phyloP scores from a whole-genome alignment of 768 basidiomycete genomes.

The Tylopilus intermedius region DNA sequence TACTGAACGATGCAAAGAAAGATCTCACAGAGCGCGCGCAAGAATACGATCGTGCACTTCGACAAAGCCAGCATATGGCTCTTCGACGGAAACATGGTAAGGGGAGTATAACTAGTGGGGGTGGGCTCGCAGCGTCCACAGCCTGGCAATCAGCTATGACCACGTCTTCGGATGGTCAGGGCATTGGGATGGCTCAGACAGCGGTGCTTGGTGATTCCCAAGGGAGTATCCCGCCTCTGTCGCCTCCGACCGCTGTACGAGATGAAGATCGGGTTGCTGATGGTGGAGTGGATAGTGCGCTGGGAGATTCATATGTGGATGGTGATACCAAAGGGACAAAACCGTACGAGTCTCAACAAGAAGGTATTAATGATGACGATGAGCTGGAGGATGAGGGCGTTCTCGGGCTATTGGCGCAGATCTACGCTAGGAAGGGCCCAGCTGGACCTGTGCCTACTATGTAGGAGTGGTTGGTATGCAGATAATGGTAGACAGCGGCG shows the following conservation, averaged over 20 bases:
- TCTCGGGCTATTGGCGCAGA: constrained; percentile 79
- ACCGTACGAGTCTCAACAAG: constrained; percentile 37
- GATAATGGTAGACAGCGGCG: background rate
- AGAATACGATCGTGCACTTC: constrained; percentile 71
- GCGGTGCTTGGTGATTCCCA: constrained; percentile 74
- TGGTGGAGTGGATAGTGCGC: constrained; percentile 54
- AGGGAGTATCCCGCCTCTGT: constrained; percentile 39
- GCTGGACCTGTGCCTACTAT: constrained; percentile 45
- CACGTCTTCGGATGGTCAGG: constrained; percentile 39
- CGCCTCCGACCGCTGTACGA: constrained; percentile 24
- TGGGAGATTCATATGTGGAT: constrained; percentile 73
- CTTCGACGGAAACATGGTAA: constrained; percentile 36
- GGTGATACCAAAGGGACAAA: constrained; percentile 43
- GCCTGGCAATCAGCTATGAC: constrained; percentile 40
- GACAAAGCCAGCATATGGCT: constrained; percentile 60
- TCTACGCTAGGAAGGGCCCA: constrained; percentile 60
- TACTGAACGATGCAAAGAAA: constrained; percentile 33
- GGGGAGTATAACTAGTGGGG: constrained; percentile 35
- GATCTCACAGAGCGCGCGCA: constrained; percentile 51
- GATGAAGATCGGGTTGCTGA: constrained; percentile 48
- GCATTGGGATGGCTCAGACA: constrained; percentile 56
- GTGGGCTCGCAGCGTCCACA: constrained; percentile 46
- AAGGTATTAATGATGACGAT: constrained; percentile 57
- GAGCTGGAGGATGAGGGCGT: constrained; percentile 76
- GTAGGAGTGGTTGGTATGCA: constrained; percentile 13